Evolutionary conservation across 2,329 filamentous ascomycete species (phyloP).

Genomic region (Tolypocladium guangdongense): DNA sequence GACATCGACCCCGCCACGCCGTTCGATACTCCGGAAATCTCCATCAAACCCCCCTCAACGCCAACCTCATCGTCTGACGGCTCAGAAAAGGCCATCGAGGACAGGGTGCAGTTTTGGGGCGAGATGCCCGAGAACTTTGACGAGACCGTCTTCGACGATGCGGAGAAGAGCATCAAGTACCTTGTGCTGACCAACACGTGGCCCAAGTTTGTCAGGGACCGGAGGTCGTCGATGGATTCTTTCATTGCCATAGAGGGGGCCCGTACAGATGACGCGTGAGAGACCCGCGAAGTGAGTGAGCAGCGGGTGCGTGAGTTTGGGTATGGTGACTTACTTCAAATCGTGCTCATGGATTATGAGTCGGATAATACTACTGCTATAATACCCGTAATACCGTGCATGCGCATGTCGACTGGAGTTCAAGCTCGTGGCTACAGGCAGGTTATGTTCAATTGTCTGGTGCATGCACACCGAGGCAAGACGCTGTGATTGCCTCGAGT

Average conservation of each 20-base stretch:
- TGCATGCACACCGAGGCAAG: background rate
- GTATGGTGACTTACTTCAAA: background rate
- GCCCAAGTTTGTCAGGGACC: conserved; percentile 42
- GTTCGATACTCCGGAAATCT: conserved; percentile 15
- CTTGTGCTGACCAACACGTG: conserved; percentile 59
- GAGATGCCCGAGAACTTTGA: conserved; percentile 38
- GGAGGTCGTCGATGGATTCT: conserved; percentile 13
- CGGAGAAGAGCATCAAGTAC: conserved; percentile 52
- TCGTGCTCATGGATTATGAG: background rate
- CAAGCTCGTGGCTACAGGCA: background rate
- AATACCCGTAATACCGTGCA: background rate
- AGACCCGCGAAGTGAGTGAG: background rate
- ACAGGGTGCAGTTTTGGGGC: conserved; percentile 21
- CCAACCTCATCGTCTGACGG: background rate
- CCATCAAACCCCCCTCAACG: too few relatives aligned
- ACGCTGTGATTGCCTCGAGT: too few relatives aligned
- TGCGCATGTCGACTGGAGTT: background rate
- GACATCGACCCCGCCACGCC: conserved; percentile 26
- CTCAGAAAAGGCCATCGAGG: background rate
- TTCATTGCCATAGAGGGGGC: conserved; percentile 5
- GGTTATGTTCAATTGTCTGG: background rate
- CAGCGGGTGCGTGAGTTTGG: background rate
- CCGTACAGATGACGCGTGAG: conserved; percentile 1
- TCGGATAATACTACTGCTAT: background rate
- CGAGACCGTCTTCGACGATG: conserved; percentile 43